Evolutionary conservation across 345 rosid genomes (phyloP), one percentile per base, ranked within the genome.

Genomic region (Schrenkiella parvula): DNA sequence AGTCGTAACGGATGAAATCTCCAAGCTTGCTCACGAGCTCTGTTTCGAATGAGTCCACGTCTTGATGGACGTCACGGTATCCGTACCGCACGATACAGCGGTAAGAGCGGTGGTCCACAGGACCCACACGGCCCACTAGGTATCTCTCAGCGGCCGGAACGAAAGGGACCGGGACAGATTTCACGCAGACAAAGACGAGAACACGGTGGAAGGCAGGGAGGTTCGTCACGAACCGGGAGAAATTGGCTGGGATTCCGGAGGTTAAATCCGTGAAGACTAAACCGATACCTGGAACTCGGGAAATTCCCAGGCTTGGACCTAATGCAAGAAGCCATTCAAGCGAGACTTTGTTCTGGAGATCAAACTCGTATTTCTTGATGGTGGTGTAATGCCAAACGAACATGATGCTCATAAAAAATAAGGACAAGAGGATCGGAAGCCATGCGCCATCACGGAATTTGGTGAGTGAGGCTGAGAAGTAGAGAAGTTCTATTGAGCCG

Each of bases 401-500:
- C 99, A 95, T 90, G 85, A 90, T 66, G 62, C 83, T 88, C 86
- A 90, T 88, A 71, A 95, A 91, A 62, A 90, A 44, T 21, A 95
- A 84, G 14, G 99, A 97, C 46, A 92, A 81, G 78, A 95, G 99
- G 69, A 95, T 92, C 12, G 99, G 99, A 22, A 95, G 97, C 99
- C 99, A 95, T 22, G 99, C 99, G 54, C 99, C 99, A 66, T 95
- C 99, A 0, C 83, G 83, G 79, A 92, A 95, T 76, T 95, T 95
- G 70, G 96, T 89, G 15, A 95, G 92, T 4, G 99, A 95, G 37
- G 99, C 98, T 2, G 99, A 92, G 87, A 95, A 95, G 85, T 95
- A 95, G 48, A 95, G 93, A 68, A 95, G 79, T 47, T 95, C 99
- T 32, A 95, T 63, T 0, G 90, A 87, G 9, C 96, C 98, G 25